Percentiles rank a stretch among this genome's conserved stretches.
Conservation (phyloP, 75 land plant genomes). For the Cupressus sempervirens region DNA sequence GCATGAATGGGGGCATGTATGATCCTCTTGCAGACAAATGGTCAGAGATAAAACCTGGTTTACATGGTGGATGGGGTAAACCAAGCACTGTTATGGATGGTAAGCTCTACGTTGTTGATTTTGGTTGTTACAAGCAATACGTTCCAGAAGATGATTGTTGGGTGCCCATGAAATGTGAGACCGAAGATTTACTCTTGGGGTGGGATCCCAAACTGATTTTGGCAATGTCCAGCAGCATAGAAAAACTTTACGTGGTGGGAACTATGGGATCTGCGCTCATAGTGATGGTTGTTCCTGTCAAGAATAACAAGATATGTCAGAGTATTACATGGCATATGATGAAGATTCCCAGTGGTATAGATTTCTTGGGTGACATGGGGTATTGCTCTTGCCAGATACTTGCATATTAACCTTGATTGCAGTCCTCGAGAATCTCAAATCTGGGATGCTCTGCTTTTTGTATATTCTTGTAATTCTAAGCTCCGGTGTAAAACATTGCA, state of each 20-base stretch:
- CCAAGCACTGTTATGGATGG: conserved; percentile 35
- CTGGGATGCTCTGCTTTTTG: not conserved
- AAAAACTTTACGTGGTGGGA: conserved; percentile 28
- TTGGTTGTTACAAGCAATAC: conserved; percentile 29
- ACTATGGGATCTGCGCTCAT: conserved; percentile 30
- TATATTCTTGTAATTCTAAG: not conserved
- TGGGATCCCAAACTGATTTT: conserved; percentile 30
- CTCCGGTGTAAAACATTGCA: not conserved
- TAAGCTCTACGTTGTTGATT: conserved; percentile 23
- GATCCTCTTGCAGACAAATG: conserved; percentile 22
- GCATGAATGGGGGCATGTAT: conserved; percentile 25
- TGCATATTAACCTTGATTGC: conserved; percentile 2
- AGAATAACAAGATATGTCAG: conserved; percentile 18
- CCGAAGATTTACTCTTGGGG: conserved; percentile 15
- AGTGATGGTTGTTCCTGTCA: conserved; percentile 26
- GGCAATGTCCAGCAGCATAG: conserved; percentile 33
- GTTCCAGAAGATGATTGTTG: conserved; percentile 18
- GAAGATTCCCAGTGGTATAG: conserved; percentile 27
- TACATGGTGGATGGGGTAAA: conserved; percentile 28
- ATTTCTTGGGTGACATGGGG: conserved; percentile 26
- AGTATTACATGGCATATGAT: conserved; percentile 26
- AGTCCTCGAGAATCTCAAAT: not conserved
- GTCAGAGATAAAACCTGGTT: conserved; percentile 23
- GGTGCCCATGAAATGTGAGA: conserved; percentile 22
- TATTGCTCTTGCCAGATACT: conserved; percentile 28